phyloP scores from a whole-genome alignment of 352 stramenopile species.

The Globisporangium paddicum region DNA sequence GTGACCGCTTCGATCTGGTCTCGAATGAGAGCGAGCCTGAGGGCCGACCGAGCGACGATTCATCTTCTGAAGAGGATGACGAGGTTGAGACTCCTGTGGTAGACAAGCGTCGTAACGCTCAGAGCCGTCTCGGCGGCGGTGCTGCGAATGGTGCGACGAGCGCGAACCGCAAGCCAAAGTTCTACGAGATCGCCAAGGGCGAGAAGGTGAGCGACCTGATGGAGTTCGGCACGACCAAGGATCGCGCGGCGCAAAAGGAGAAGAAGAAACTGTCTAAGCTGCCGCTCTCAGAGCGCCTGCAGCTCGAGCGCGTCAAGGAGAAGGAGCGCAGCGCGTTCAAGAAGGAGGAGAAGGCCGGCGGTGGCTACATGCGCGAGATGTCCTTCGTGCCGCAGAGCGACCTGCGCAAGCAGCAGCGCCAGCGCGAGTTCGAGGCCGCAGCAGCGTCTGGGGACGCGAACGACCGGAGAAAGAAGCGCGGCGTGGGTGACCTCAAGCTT shows the following conservation, averaged over 20 bases:
- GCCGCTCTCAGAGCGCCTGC: conserved; percentile 71
- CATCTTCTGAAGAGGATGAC: conserved; percentile 56
- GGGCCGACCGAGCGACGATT: conserved; percentile 61
- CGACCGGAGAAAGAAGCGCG: conserved; percentile 73
- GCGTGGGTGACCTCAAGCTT: conserved; percentile 71
- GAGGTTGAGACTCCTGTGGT: conserved; percentile 12
- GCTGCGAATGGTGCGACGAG: neutral
- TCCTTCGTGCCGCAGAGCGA: conserved; percentile 71
- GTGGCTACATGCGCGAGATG: conserved; percentile 83
- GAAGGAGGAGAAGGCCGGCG: conserved; percentile 68
- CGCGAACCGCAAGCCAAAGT: conserved; percentile 58
- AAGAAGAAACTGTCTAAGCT: conserved; percentile 78
- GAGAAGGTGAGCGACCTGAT: conserved; percentile 82
- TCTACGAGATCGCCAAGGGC: conserved; percentile 83
- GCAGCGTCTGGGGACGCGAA: conserved; percentile 16
- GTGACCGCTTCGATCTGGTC: conserved; percentile 64
- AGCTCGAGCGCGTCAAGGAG: conserved; percentile 66
- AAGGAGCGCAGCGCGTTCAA: conserved; percentile 79
- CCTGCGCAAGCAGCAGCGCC: conserved; percentile 50
- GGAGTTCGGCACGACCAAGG: conserved; percentile 60
- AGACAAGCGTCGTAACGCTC: conserved; percentile 6
- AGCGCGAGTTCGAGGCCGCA: conserved; percentile 20
- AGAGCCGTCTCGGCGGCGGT: conserved; percentile 6
- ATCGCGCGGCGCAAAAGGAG: conserved; percentile 65
- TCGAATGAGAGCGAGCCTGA: conserved; percentile 60